Conservation (phyloP, 2,329 filamentous ascomycete genomes). For the Pseudogymnoascus sp. region DNA sequence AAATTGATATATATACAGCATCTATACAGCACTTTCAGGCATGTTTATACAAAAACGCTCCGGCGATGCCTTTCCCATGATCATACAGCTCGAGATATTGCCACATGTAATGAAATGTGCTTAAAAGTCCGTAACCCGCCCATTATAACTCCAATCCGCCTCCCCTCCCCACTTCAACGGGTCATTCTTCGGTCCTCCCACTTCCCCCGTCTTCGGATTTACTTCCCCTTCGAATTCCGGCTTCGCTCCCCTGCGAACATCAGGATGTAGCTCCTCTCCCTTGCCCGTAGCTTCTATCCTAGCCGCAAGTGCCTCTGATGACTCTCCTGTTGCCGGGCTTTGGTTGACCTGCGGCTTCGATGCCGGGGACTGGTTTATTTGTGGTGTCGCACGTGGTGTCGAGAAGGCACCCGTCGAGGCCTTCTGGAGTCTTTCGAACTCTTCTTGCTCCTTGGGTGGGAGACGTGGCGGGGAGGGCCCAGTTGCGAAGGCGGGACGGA, state of each 20-base stretch:
- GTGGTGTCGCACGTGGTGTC: slow-evolving; percentile 46
- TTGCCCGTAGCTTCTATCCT: slow-evolving; percentile 47
- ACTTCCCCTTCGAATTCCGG: slow-evolving; percentile 89
- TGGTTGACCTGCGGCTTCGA: slow-evolving; percentile 14
- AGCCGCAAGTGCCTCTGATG: slow-evolving; percentile 29
- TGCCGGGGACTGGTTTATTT: slow-evolving; percentile 43
- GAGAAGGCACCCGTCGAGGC: slow-evolving; percentile 69
- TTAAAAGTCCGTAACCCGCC: slow-evolving; percentile 83
- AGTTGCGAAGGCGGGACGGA: slow-evolving; percentile 35
- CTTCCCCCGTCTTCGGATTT: slow-evolving; percentile 90
- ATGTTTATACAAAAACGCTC: not conserved
- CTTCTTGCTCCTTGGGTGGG: slow-evolving; percentile 78
- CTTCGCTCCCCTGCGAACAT: slow-evolving; percentile 66
- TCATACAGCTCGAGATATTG: not conserved
- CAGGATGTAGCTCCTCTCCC: slow-evolving; percentile 60
- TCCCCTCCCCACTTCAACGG: slow-evolving; percentile 84
- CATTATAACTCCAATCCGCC: slow-evolving; percentile 84
- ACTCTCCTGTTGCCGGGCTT: slow-evolving; percentile 15
- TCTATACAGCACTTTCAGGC: not conserved
- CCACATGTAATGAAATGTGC: not conserved
- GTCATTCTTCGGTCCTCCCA: slow-evolving; percentile 96
- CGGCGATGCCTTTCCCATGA: not conserved
- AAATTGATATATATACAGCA: not conserved
- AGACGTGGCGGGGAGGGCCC: slow-evolving; percentile 75
- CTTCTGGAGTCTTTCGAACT: slow-evolving; percentile 80